Evolutionary conservation across 2,329 filamentous ascomycete species (phyloP), one percentile per base, ranked within the genome.

Genomic region (Colletotrichum sp.): DNA sequence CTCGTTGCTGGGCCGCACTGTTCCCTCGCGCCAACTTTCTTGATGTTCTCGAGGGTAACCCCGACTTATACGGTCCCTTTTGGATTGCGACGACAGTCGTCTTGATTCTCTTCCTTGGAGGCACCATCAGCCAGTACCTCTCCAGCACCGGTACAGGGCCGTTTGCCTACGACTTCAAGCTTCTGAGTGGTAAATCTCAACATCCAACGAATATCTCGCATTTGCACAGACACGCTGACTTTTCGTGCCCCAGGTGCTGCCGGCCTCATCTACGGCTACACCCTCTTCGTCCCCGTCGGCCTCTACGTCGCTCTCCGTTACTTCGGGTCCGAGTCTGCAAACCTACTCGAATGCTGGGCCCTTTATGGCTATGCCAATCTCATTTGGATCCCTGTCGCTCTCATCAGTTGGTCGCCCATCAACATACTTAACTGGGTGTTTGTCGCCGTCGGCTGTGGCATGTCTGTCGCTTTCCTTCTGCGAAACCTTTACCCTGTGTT

Each of bases 1-100:
- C 93, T 81, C 94, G 97, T 79, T 98, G 97, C 86, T 93, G 93
- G 85, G 94, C 96, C 2, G 93, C 96, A n/a, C 88, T 98, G 52
- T 98, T 94, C 85, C 97, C 97, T 61, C 93, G 95, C 77, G 94
- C 94, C 74, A 98, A 98, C 88, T 99, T 99, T 86, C 93, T 99
- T 78, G 97, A 99, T 83, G 95, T 98, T 43, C 91, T 99, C 32
- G 97, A 99, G 83, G 97, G 97, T 25, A 98, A 98, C 84, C 95
- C 97, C 2, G 97, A 99, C 82, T 88, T 99, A 39, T 99, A 99
- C 88, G 96, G 96, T 1, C 97, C 97, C 2, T 96, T 98, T 83
- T 99, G 97, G 97, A 98, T 99, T 86, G 97, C 97, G 12, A 98
- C 97, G 1, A 98, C 97, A 1, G 97, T 99, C 12, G 94, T 99